These are phyloP conservation scores for Penicillium roqueforti DNA, from an alignment of 495 filamentous ascomycete genomes.

Conservation along the genomic window DNA sequence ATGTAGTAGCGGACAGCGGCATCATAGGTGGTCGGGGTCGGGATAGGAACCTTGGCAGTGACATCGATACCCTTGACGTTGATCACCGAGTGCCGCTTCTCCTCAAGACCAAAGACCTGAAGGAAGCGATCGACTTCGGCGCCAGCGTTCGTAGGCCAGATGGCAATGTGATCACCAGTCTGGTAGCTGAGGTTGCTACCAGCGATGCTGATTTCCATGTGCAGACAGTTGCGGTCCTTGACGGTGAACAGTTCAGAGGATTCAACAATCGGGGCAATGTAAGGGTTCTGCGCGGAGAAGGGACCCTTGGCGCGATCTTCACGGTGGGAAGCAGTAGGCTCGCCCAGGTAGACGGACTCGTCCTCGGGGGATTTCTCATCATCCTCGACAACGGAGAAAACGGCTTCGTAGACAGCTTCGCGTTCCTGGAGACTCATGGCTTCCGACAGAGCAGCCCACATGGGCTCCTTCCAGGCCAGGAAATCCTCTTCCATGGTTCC, in stretches of 20 bases:
- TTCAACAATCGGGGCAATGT: constrained; percentile 87
- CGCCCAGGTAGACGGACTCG: constrained; percentile 88
- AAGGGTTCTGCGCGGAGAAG: constrained; percentile 95
- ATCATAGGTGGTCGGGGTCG: constrained; percentile 95
- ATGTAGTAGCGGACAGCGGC: constrained; percentile 92
- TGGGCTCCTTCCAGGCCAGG: constrained; percentile 98
- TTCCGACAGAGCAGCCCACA: constrained; percentile 83
- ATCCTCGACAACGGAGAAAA: constrained; percentile 78
- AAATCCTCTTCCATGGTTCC: constrained; percentile 99
- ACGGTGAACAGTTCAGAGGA: constrained; percentile 89
- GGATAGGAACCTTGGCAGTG: constrained; percentile 96
- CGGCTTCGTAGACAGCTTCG: constrained; percentile 92
- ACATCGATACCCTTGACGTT: constrained; percentile 89
- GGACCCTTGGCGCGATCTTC: constrained; percentile 82
- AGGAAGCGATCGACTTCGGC: constrained; percentile 90
- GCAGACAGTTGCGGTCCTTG: constrained; percentile 90
- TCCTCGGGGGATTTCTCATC: constrained; percentile 69
- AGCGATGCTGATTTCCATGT: constrained; percentile 92
- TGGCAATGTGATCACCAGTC: constrained; percentile 93
- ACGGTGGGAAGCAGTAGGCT: constrained; percentile 94
- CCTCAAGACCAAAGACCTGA: constrained; percentile 64
- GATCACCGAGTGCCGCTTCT: constrained; percentile 80
- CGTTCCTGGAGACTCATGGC: constrained; percentile 89
- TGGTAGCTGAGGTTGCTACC: constrained; percentile 80
- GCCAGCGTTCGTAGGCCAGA: constrained; percentile 97